Evolutionary conservation across 352 stramenopile species (phyloP).

Genomic region (Phytophthora citricola): DNA sequence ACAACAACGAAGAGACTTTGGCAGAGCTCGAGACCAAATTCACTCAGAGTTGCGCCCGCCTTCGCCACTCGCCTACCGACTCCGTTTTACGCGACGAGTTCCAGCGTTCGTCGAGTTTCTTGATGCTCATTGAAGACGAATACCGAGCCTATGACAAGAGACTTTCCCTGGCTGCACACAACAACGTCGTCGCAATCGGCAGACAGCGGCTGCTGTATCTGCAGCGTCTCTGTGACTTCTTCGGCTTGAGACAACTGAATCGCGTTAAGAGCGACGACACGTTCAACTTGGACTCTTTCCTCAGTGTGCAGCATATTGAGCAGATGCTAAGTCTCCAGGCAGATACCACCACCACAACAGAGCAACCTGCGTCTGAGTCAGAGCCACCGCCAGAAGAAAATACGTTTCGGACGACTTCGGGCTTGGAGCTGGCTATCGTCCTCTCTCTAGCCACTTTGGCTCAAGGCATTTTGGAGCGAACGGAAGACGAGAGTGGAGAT

Average conservation of each 20-base stretch:
- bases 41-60: conserved; percentile 44
- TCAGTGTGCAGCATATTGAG: conserved; percentile 63
- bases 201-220: conserved; percentile 60
- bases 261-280: conserved; percentile 4
- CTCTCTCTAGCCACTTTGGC: conserved; percentile 35
- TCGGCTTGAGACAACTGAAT: conserved; percentile 43
- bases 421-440: conserved; percentile 34
- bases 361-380: background rate
- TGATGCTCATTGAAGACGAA: conserved; percentile 73
- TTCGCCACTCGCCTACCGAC: conserved; percentile 82
- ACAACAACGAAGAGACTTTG: conserved; percentile 65
- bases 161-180: conserved; percentile 46
- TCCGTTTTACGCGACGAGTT: conserved; percentile 68
- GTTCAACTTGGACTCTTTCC: conserved; percentile 56
- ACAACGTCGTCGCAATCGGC: conserved; percentile 60
- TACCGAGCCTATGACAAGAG: conserved; percentile 81
- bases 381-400: conserved; percentile 14
- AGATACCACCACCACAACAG: background rate
- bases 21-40: conserved; percentile 61
- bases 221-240: conserved; percentile 49
- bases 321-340: conserved; percentile 30
- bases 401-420: conserved; percentile 24
- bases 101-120: conserved; percentile 47
- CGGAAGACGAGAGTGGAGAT: conserved; percentile 19
- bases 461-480: conserved; percentile 40